Conservation (phyloP, 2,329 filamentous ascomycete species). For the Neofusicoccum sp. region DNA sequence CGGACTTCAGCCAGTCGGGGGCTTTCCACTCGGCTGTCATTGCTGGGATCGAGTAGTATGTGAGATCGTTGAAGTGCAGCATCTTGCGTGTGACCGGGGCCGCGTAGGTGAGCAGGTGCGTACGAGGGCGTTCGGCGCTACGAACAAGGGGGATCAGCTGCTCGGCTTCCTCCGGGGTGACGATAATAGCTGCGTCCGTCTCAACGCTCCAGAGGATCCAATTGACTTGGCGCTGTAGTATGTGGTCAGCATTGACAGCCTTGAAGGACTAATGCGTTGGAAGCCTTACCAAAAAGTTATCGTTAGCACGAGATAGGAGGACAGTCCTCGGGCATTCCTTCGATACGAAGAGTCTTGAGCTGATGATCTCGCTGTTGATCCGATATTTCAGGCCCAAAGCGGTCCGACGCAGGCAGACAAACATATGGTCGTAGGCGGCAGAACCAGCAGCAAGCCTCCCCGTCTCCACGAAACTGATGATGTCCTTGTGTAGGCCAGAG, state of each 20-base stretch:
- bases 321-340: conserved; percentile 55
- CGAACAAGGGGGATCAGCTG: conserved; percentile 51
- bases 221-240: conserved; percentile 51
- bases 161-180: conserved; percentile 68
- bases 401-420: conserved; percentile 31
- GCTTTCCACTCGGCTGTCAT: conserved; percentile 45
- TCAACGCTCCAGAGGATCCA: conserved; percentile 63
- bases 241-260: not conserved
- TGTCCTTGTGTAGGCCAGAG: conserved; percentile 50
- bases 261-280: no score
- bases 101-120: conserved; percentile 60
- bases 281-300: conserved; percentile 43
- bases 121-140: conserved; percentile 18
- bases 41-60: conserved; percentile 56
- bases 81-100: conserved; percentile 64
- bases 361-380: conserved; percentile 29
- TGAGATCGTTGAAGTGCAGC: conserved; percentile 59
- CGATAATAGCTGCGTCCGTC: conserved; percentile 54
- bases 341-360: conserved; percentile 43
- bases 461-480: conserved; percentile 50
- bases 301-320: conserved; percentile 37
- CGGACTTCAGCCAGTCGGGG: conserved; percentile 58
- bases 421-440: conserved; percentile 6
- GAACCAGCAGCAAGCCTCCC: conserved; percentile 40
- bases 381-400: conserved; percentile 40